Base-by-base conservation (phyloP, 768 basidiomycete genomes). In the Inosperma sp. region DNA sequence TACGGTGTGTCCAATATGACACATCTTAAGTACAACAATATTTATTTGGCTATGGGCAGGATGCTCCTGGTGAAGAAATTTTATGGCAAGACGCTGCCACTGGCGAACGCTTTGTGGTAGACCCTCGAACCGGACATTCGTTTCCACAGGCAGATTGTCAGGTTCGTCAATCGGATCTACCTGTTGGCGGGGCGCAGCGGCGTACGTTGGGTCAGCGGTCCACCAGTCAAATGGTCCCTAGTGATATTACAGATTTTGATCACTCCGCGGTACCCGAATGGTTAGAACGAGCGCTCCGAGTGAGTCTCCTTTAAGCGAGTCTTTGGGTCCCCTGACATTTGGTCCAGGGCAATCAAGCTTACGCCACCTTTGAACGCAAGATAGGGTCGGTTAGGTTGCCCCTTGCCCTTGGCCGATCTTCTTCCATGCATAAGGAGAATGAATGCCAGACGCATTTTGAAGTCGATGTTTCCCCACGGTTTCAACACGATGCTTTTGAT, bases 41-140 rank as follows among this genome's bases (percentile, higher is more conserved):
- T 52, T 49, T 43, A 56, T 51, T 47, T 53, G n/a, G n/a, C n/a
- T n/a, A n/a, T 55, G 23, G 48, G 37, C 46, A 66, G 63, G 54
- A 54, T 36, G 63, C 59, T 37, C 57, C 62, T 45, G 52, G 62
- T 21, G 58, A 68, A 43, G 69, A 74, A 52, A 63, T 78, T 34
- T 41, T 68, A 17, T 88, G 87, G 86, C 76, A 68, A 25, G 86
- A 92, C 68, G 77, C 80, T n/a, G 65, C 57, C 12, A 86, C 83
- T 4, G 76, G 79, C 12, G 70, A 81, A 61, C 67, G 63, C 2
- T 85, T 82, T 59, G 51, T 78, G n/a, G 67, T 90, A 13, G 80
- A 93, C 60, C 61, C 65, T n/a, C 74, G 80, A 45, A 88, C 85
- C 8, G 86, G 87, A 8, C 81, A 88, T 62, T 88, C 85, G 7